A percentile compares a stretch with the other conserved stretches of the same genome.
Conservation (phyloP, 805 yeast species). For the Grigorovia humatica region DNA sequence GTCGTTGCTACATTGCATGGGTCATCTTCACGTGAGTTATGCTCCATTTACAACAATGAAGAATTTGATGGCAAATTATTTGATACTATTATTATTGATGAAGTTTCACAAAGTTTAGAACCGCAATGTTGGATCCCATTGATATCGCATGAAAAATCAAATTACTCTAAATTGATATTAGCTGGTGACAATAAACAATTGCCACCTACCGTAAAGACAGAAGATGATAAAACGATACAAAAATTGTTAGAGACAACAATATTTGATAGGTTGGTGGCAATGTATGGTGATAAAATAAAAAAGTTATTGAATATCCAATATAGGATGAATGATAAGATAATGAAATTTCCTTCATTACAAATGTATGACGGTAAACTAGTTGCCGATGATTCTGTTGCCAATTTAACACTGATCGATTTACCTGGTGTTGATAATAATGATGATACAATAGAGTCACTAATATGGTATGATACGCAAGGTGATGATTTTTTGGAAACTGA, state of each 20-base stretch:
- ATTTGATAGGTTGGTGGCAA: conserved; percentile 64
- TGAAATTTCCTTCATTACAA: conserved; percentile 63
- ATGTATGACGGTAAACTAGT: conserved; percentile 53
- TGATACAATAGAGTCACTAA: conserved; percentile 43
- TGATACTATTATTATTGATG: conserved; percentile 83
- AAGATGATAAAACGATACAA: conserved; percentile 33
- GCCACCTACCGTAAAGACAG: conserved; percentile 78
- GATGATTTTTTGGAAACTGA: conserved; percentile 64
- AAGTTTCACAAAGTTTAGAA: conserved; percentile 87
- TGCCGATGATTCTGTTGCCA: conserved; percentile 52
- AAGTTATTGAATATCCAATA: conserved; percentile 68
- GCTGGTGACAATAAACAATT: conserved; percentile 93
- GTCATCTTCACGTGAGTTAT: conserved; percentile 61
- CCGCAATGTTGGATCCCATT: conserved; percentile 97
- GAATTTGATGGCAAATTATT: conserved; percentile 34
- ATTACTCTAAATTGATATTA: conserved; percentile 48
- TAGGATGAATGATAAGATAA: conserved; percentile 71
- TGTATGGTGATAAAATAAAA: conserved; percentile 38
- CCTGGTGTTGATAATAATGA: conserved; percentile 40
- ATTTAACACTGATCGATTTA: conserved; percentile 45
- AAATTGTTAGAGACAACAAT: conserved; percentile 50
- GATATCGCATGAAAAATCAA: conserved; percentile 45
- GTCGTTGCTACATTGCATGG: conserved; percentile 84
- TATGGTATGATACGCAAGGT: conserved; percentile 93
- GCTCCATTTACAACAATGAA: conserved; percentile 34